These are phyloP conservation scores for Cavenderia fasciculata DNA, from an alignment of 78 protist species.

Conservation along the genomic window DNA sequence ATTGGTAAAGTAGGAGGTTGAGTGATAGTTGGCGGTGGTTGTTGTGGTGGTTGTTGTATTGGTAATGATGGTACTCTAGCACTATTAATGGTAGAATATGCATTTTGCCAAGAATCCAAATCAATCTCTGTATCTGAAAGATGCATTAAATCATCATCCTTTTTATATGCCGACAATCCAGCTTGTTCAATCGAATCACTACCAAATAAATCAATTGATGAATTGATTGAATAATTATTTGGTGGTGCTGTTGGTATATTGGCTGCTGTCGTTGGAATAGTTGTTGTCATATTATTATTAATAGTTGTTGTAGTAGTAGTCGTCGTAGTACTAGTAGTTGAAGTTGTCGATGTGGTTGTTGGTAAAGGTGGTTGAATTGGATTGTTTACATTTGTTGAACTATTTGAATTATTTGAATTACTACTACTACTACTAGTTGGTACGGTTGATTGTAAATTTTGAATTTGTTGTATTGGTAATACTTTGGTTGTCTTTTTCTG, in stretches of 20 bases:
- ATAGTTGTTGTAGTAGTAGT: neutral
- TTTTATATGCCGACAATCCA: conserved; percentile 4
- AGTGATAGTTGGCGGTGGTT: neutral
- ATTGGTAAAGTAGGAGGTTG: neutral
- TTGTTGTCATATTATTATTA: neutral
- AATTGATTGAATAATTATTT: neutral
- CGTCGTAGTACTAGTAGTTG: conserved; percentile 24
- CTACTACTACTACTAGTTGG: too few relatives aligned
- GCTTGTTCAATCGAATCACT: conserved; percentile 13
- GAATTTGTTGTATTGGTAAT: neutral
- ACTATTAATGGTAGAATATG: conserved; percentile 21
- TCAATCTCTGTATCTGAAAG: conserved; percentile 71
- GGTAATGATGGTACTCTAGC: neutral
- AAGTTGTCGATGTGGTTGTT: neutral
- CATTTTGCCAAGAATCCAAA: conserved; percentile 63
- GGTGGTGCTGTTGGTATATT: too few relatives aligned
- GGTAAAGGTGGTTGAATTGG: neutral
- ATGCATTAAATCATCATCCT: conserved; percentile 77
- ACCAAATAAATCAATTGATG: conserved; percentile 64
- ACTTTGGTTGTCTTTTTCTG: neutral
- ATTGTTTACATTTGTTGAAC: neutral
- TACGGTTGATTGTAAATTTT: too few relatives aligned
- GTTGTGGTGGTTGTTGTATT: neutral
- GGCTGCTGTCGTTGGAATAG: conserved; percentile 1
- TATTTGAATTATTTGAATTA: too few relatives aligned